phyloP scores from a whole-genome alignment of 192 early-diverging fungal genomes.

The Piromyces sp. region DNA sequence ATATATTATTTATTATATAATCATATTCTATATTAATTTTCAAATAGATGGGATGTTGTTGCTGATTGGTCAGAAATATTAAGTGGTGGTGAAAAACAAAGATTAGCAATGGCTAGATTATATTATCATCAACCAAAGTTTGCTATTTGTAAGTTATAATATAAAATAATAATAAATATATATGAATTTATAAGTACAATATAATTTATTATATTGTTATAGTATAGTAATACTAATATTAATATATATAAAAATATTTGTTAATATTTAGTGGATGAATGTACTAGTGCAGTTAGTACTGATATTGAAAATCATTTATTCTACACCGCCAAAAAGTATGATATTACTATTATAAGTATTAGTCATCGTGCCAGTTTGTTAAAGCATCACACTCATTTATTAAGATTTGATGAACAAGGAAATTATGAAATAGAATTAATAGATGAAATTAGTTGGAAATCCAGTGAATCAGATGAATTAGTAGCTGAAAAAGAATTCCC shows the following conservation, averaged over 20 bases:
- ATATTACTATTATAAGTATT: conserved; percentile 78
- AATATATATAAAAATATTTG: too few relatives aligned
- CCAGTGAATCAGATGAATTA: neutral
- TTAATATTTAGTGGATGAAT: conserved; percentile 83
- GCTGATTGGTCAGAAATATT: conserved; percentile 58
- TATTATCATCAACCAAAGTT: conserved; percentile 92
- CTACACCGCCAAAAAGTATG: conserved; percentile 29
- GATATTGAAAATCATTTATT: conserved; percentile 89
- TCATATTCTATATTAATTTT: too few relatives aligned
- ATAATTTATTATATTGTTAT: too few relatives aligned
- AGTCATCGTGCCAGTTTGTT: conserved; percentile 82
- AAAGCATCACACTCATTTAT: conserved; percentile 78
- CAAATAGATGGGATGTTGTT: conserved; percentile 56
- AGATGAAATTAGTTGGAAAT: neutral
- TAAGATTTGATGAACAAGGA: conserved; percentile 45
- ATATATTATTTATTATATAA: too few relatives aligned
- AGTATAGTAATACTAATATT: too few relatives aligned
- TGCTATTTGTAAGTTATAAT: conserved; percentile 47
- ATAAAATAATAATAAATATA: too few relatives aligned
- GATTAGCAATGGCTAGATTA: conserved; percentile 81
- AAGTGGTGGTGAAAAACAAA: conserved; percentile 92
- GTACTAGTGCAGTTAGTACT: conserved; percentile 80
- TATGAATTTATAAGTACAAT: too few relatives aligned
- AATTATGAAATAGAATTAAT: conserved; percentile 29
- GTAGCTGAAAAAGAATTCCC: neutral